Evolutionary conservation across 352 stramenopile genomes (phyloP), one percentile per base, ranked within the genome.

Genomic region (Elongisporangium prolatum): DNA sequence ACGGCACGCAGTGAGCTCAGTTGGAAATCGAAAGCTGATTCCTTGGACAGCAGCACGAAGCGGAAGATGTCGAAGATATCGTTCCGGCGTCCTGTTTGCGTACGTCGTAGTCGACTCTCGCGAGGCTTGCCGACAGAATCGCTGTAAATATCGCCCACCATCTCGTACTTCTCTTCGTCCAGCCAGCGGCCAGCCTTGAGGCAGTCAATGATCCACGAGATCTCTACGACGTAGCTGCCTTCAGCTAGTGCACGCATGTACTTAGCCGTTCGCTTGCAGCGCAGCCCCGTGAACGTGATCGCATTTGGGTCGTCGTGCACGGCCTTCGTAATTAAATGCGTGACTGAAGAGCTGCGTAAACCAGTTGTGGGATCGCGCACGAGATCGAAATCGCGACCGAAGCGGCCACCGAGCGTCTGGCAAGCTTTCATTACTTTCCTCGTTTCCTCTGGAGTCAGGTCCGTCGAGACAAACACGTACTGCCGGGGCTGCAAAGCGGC

Each of bases 161-260:
- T 80, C 65, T 95, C 86, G 53, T 81, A 93, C 11, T 69, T 67
- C 10, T 82, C 70, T 57, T 95, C 86, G 3, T 62, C 69, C 18
- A 95, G 54, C 86, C 86, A 95, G 21, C 74, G 60, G 2, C 76
- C 71, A 11, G 83, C 76, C 0, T 69, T 60, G 4, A 88, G 59
- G 71, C 83, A 92, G 8, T 77, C 79, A n/a, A 71, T 59, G 28
- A 94, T 65, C 86, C 86, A 95, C 48, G 70, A 69, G 56, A 90
- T 80, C 50, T 94, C 83, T 54, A 95, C 77, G 8, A 95, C 71
- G 50, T 78, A 92, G 24, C 56, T 75, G 8, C 82, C 82, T 63
- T 93, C 78, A 1, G 84, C 81, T 18, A 95, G 63, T 7, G 79
- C 86, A 18, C 81, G 81, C 86, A 95, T 92, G 69, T 92, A 93